phyloP scores from a whole-genome alignment of 2,329 filamentous ascomycete species.

The Sporothrix pallida region DNA sequence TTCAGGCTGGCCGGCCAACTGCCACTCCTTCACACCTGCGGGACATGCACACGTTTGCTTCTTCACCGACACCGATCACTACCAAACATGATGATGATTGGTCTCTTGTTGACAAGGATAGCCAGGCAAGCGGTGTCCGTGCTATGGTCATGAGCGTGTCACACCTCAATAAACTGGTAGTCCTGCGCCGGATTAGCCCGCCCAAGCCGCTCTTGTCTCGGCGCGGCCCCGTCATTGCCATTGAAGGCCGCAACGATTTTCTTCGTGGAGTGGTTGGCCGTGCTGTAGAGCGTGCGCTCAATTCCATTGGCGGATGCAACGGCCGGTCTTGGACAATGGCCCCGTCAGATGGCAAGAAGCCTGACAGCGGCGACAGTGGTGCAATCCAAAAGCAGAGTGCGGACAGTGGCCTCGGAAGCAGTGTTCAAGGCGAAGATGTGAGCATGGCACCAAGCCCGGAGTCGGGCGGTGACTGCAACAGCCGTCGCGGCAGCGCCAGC shows the following conservation, averaged over 20 bases:
- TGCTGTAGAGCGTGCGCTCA: constrained; percentile 68
- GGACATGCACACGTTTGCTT: constrained; percentile 32
- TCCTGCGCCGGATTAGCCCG: constrained; percentile 77
- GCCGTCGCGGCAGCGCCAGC: constrained; percentile 3
- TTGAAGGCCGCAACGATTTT: constrained; percentile 73
- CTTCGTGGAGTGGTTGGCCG: constrained; percentile 63
- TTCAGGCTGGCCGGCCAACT: neutral
- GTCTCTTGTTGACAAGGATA: constrained; percentile 37
- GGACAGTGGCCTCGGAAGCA: constrained; percentile 23
- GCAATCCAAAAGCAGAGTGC: constrained; percentile 20
- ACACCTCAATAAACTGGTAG: constrained; percentile 75
- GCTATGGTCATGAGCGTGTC: constrained; percentile 78
- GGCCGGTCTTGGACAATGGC: constrained; percentile 44
- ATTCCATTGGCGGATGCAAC: constrained; percentile 52
- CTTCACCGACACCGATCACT: constrained; percentile 25
- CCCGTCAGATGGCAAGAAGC: neutral
- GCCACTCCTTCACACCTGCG: constrained; percentile 12
- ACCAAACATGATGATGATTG: neutral
- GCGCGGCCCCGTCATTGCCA: constrained; percentile 79
- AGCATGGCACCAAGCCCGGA: constrained; percentile 12
- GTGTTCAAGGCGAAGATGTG: constrained; percentile 14
- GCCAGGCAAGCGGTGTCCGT: constrained; percentile 59
- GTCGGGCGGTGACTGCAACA: constrained; percentile 33
- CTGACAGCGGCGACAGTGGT: neutral
- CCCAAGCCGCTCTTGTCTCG: constrained; percentile 55